Base-by-base conservation (phyloP, 495 filamentous ascomycete genomes). In the Penicillium maclennaniae region DNA sequence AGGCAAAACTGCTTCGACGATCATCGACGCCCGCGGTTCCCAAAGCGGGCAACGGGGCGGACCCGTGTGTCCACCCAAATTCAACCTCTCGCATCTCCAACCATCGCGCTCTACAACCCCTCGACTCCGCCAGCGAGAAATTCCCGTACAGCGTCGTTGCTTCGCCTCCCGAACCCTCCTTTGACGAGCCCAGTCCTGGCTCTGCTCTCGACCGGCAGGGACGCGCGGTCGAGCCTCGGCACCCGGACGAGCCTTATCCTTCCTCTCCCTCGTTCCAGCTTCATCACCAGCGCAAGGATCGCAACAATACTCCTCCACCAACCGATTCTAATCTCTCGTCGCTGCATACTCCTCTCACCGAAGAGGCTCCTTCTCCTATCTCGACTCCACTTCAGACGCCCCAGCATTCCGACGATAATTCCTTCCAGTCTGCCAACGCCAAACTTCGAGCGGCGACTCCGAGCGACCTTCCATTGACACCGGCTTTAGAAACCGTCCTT, bases 1-100 rank as follows among this genome's bases (percentile, higher is more conserved):
- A 71, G 58, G 57, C 66, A 16, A 73, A 68, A 55, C 62, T 73
- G 49, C 60, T 71, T 40, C 69, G 67, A 47, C 70, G 69, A 71
- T 71, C 70, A 58, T 69, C 72, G 39, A 60, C 61, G 26, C 60
- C 67, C 20, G 49, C 51, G 26, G 61, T 54, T 51, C 61, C 68
- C 38, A 63, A 66, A 66, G 49, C 57, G 59, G 64, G 45, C 58
- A 51, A 61, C 63, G 61, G 53, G 55, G 56, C 62, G 55, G 64
- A 67, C 50, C 58, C 67, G 58, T 46, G 60, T 55, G 57, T 52
- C 63, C 55, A 59, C 69, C 43, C 51, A 54, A 50, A 60, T 55
- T 50, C 58, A 63, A 59, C 59, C 53, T 55, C 59, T 62, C 42
- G 50, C 40, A 45, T 45, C 47, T 53, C 58, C 40, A 45, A 47